phyloP scores from a whole-genome alignment of 768 basidiomycete species.

The Leucogyrophana mollusca region DNA sequence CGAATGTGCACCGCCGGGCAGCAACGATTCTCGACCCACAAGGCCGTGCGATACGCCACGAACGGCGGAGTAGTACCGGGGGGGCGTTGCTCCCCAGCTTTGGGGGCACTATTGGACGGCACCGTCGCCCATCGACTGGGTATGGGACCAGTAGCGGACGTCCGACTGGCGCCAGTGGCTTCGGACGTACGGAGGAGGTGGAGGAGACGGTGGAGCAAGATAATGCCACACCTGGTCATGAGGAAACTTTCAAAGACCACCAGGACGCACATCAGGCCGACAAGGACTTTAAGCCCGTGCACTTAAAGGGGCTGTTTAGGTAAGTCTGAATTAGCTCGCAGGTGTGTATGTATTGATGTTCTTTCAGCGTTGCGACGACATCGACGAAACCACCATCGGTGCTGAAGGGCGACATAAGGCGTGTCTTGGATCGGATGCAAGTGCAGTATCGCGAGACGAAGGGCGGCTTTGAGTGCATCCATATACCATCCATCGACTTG shows the following conservation, averaged over 20 bases:
- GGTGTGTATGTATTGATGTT: neutral
- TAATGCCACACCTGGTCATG: slow-evolving; percentile 28
- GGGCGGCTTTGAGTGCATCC: slow-evolving; percentile 94
- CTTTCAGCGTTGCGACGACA: slow-evolving; percentile 84
- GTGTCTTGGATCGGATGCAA: slow-evolving; percentile 91
- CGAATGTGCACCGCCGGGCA: slow-evolving; percentile 65
- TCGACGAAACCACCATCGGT: slow-evolving; percentile 81
- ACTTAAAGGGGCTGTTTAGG: slow-evolving; percentile 96
- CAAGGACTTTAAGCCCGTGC: slow-evolving; percentile 90
- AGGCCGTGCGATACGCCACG: slow-evolving; percentile 61
- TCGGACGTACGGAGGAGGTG: slow-evolving; percentile 49
- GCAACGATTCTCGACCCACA: slow-evolving; percentile 76
- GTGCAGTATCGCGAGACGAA: slow-evolving; percentile 91
- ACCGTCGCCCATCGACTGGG: slow-evolving; percentile 71
- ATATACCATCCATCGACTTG: slow-evolving; percentile 91
- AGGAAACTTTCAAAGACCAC: slow-evolving; percentile 48
- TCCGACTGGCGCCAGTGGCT: slow-evolving; percentile 41
- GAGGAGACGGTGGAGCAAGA: slow-evolving; percentile 46
- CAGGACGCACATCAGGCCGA: slow-evolving; percentile 51
- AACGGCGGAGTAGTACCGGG: slow-evolving; percentile 75
- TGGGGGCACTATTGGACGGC: slow-evolving; percentile 63
- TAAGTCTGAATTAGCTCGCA: slow-evolving; percentile 31
- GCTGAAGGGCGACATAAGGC: slow-evolving; percentile 81
- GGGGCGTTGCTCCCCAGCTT: slow-evolving; percentile 48
- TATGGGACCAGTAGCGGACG: slow-evolving; percentile 36